Percentiles rank a stretch among this genome's conserved stretches.
phyloP scores from a whole-genome alignment of 345 rosid species.

The Dovyalis caffra region DNA sequence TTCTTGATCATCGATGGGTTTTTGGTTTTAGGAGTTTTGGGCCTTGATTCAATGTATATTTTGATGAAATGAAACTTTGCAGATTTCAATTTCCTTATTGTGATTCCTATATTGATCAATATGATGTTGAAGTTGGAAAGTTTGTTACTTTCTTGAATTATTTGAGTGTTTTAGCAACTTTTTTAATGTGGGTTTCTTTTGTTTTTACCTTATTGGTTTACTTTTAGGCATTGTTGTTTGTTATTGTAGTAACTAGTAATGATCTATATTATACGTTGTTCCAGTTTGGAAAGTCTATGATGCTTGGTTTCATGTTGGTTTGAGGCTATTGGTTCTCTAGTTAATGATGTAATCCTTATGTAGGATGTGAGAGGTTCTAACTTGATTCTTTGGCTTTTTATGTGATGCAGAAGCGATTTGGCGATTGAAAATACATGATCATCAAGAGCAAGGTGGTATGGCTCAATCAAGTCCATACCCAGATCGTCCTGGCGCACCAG shows the following conservation, averaged over 20 bases:
- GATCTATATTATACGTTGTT: background rate
- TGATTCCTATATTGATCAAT: background rate
- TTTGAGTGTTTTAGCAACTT: background rate
- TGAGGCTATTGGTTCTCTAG: background rate
- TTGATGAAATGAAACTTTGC: background rate
- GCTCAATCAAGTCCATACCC: slow-evolving; percentile 53
- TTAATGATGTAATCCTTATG: background rate
- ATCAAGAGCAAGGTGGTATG: slow-evolving; percentile 36
- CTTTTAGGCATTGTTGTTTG: background rate
- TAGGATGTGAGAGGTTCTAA: background rate
- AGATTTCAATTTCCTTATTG: background rate
- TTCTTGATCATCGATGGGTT: background rate
- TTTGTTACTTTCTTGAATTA: background rate
- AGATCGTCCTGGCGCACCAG: slow-evolving; percentile 73
- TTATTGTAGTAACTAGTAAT: background rate
- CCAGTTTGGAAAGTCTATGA: background rate
- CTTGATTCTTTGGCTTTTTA: slow-evolving; percentile 2
- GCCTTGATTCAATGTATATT: slow-evolving; percentile 8
- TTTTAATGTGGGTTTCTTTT: background rate
- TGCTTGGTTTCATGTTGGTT: slow-evolving; percentile 5
- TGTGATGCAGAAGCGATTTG: slow-evolving; percentile 42
- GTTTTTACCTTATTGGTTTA: too few relatives aligned
- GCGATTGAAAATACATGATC: slow-evolving; percentile 57
- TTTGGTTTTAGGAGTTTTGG: background rate
- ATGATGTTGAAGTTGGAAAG: background rate